Percentiles rank a stretch among this genome's conserved stretches.
Evolutionary conservation across 768 basidiomycete genomes (phyloP).

Genomic region (Hypholoma sublateritium): DNA sequence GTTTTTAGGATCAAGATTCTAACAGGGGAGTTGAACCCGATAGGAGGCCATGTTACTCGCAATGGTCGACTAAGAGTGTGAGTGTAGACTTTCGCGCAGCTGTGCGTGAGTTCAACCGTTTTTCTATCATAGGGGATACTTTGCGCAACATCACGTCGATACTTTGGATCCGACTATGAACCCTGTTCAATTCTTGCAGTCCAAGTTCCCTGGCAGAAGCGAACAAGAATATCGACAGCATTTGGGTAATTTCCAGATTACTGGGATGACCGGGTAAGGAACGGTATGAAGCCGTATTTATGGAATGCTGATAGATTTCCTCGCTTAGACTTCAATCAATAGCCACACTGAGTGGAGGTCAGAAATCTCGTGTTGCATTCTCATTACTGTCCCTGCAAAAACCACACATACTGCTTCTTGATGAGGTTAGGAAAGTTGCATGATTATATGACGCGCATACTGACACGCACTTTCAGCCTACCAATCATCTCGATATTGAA

Average conservation of each 20-base stretch:
- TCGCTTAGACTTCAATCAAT: constrained; percentile 74
- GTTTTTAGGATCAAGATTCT: constrained; percentile 81
- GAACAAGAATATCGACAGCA: constrained; percentile 97
- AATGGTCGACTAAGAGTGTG: constrained; percentile 92
- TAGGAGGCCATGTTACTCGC: constrained; percentile 78
- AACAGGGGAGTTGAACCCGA: constrained; percentile 77
- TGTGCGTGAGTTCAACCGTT: not conserved
- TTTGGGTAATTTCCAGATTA: constrained; percentile 96
- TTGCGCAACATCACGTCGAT: constrained; percentile 96
- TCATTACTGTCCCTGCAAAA: constrained; percentile 80
- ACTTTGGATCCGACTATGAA: constrained; percentile 79
- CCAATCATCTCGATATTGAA: constrained; percentile 96
- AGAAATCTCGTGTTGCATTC: constrained; percentile 95
- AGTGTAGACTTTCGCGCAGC: constrained; percentile 19
- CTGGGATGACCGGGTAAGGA: constrained; percentile 87
- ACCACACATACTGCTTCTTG: constrained; percentile 90
- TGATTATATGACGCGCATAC: not conserved
- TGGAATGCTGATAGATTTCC: constrained; percentile 1
- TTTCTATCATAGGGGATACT: constrained; percentile 65
- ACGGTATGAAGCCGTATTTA: not conserved
- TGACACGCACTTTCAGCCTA: constrained; percentile 53
- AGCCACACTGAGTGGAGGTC: constrained; percentile 91
- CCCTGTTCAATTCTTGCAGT: constrained; percentile 93
- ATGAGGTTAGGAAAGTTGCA: constrained; percentile 64
- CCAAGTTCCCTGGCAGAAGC: constrained; percentile 88